Conservation (phyloP, 345 rosid species). For the Lenwebbia sp. region DNA sequence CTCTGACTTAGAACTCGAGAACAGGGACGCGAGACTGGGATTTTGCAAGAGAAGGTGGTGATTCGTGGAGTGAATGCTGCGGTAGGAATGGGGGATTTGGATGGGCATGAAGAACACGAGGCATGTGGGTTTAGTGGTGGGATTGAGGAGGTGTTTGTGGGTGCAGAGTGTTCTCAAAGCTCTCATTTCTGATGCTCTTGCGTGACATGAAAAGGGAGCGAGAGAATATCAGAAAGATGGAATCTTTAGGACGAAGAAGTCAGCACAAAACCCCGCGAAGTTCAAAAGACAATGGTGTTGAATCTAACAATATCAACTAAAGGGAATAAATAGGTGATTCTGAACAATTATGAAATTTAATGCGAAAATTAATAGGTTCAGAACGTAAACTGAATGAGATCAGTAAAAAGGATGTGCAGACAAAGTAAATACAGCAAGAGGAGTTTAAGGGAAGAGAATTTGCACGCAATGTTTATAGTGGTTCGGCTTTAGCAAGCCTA, state of each 20-base stretch:
- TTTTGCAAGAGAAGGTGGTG: neutral
- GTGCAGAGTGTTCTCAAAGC: neutral
- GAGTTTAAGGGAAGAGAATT: too few relatives aligned
- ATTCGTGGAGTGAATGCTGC: neutral
- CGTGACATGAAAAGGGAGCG: neutral
- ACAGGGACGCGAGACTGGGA: neutral
- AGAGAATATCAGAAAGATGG: neutral
- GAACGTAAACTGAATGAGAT: too few relatives aligned
- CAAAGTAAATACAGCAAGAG: too few relatives aligned
- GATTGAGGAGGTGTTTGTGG: neutral
- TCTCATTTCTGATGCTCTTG: slow-evolving; percentile 5
- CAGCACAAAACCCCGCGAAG: slow-evolving; percentile 1
- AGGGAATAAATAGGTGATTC: too few relatives aligned
- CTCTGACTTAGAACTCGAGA: neutral
- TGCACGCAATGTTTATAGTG: too few relatives aligned
- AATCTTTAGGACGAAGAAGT: neutral
- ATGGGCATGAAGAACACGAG: neutral
- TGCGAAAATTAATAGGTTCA: too few relatives aligned
- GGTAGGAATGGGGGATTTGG: neutral
- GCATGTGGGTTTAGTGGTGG: neutral
- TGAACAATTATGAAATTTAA: too few relatives aligned
- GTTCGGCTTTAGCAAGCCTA: too few relatives aligned
- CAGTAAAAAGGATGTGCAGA: too few relatives aligned
- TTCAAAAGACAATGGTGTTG: slow-evolving; percentile 1
- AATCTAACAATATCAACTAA: too few relatives aligned